phyloP scores from a whole-genome alignment of 202 grass and related monocot genomes.

The Zoysia matrella region DNA sequence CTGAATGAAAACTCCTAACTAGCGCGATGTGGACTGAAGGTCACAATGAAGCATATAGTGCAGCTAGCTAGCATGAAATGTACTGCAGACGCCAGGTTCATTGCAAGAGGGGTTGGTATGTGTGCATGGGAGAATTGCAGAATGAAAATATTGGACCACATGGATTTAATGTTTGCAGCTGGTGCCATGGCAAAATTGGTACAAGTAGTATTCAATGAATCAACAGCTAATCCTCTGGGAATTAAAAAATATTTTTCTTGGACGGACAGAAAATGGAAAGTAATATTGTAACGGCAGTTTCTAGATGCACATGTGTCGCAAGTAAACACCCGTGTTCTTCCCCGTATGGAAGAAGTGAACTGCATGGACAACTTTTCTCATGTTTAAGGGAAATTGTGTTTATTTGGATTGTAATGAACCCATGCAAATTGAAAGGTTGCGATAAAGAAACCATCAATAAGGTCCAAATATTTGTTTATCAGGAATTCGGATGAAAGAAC shows the following conservation, averaged over 20 bases:
- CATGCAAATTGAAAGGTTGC: constrained; percentile 9
- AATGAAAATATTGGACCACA: constrained; percentile 49
- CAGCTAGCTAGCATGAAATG: constrained; percentile 43
- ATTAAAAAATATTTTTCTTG: neutral
- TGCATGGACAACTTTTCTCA: constrained; percentile 11
- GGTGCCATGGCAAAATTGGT: constrained; percentile 44
- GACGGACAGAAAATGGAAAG: neutral
- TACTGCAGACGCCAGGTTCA: constrained; percentile 46
- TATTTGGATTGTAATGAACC: constrained; percentile 25
- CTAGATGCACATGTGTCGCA: constrained; percentile 29
- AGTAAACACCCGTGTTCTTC: constrained; percentile 37
- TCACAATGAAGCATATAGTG: constrained; percentile 38
- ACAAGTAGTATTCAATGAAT: constrained; percentile 53
- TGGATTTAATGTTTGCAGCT: constrained; percentile 57
- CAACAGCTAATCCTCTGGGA: constrained; percentile 16
- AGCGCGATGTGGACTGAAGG: constrained; percentile 43
- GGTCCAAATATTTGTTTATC: no score
- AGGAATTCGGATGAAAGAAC: neutral
- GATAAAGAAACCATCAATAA: neutral
- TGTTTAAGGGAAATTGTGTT: constrained; percentile 1
- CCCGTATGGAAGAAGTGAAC: constrained; percentile 36
- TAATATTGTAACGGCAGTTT: constrained; percentile 10
- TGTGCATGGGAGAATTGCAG: constrained; percentile 32
- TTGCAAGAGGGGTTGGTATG: constrained; percentile 37
- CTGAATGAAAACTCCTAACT: constrained; percentile 26